Evolutionary conservation across 1,139 yeast species (phyloP), one percentile per base, ranked within the genome.

Genomic region (Geotrichum macrosporum): DNA sequence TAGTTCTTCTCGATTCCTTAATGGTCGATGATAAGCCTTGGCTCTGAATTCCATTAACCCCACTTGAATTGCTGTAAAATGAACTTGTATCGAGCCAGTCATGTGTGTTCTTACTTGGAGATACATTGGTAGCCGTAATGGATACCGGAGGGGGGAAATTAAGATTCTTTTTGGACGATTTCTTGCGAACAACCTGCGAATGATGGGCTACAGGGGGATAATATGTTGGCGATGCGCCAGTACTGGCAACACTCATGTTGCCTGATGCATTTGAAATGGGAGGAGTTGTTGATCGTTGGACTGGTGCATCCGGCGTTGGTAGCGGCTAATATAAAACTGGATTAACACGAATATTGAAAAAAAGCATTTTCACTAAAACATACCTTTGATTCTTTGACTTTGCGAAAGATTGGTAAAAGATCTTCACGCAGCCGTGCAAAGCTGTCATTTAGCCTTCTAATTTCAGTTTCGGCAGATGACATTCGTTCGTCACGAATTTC

Each of bases 381-480:
- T 32, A 32, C 35, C 51, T 66, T 68, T 40, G 63, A 54, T 45
- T 70, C 74, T 53, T 70, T 70, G 48, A 57, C 66, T 41, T 61
- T 51, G 34, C 68, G 61, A 53, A 68, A 66, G n/a, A 68, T 57
- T 21, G 73, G 73, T 29, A 68, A 50, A 40, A 69, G 48, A 47
- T 69, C 73, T 38, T 68, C 69, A 9, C 74, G 58, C 21, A 70
- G 58, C 26, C 67, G 53, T 15, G 59, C 48, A 18, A 41, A 41
- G 35, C 20, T 41, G 21, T 41, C 45, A 3, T 15, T 22, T 13
- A 69, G 60, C 36, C 57, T 56, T 46, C 57, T 57, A 46, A 68
- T 56, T 50, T 67, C 72, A 10, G 52, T 53, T 44, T 68, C 72
- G 4, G 65, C 62, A 19, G 52, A 54, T 26, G 57, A 57, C 34